Evolutionary conservation across 176 grass and related monocot genomes (phyloP).

Genomic region (Elaeis guineensis): DNA sequence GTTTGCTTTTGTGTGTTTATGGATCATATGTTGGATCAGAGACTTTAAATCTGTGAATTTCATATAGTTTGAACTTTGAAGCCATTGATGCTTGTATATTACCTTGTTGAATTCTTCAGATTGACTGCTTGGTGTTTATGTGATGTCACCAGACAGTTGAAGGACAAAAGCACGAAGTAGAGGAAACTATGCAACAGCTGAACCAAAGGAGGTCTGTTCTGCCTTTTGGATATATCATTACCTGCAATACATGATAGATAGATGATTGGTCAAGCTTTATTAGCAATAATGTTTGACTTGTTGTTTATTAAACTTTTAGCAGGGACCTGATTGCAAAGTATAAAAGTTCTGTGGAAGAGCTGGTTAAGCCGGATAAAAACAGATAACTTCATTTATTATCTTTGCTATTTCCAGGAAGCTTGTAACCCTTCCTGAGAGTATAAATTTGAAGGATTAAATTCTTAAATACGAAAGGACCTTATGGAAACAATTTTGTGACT

Average conservation of each 20-base stretch:
- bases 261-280: background rate
- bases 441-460: no score
- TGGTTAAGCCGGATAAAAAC: constrained; percentile 18
- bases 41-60: no score
- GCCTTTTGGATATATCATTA: background rate
- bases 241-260: background rate
- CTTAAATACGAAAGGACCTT: no score
- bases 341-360: constrained; percentile 27
- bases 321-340: constrained; percentile 30
- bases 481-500: no score
- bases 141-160: constrained; percentile 27
- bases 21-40: no score
- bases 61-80: no score
- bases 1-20: no score
- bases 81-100: no score
- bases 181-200: constrained; percentile 35
- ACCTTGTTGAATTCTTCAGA: no score
- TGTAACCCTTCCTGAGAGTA: background rate
- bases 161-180: constrained; percentile 35
- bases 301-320: background rate
- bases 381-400: constrained; percentile 8
- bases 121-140: no score
- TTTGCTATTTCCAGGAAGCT: background rate
- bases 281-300: background rate
- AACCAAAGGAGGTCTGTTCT: constrained; percentile 32